Percentiles rank a stretch among this genome's conserved stretches.
phyloP scores from a whole-genome alignment of 805 yeast species.

The Hyphopichia homilentoma region DNA sequence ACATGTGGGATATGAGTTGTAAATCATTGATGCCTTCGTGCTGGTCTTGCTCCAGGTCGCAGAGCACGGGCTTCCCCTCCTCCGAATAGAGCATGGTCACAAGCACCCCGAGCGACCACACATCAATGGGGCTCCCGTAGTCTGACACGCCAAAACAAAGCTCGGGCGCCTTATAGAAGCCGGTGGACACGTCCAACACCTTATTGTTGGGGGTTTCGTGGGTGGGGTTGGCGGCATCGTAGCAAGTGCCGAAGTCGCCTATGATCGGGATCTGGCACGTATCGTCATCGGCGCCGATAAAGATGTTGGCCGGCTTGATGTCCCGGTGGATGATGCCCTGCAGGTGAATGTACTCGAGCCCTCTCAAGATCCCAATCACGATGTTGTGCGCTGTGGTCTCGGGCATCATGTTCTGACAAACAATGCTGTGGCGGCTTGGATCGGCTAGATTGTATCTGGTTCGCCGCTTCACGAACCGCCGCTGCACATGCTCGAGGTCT shows the following conservation, averaged over 20 bases:
- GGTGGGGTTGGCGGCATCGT: conserved; percentile 13
- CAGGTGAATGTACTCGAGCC: conserved; percentile 24
- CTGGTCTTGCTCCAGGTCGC: conserved; percentile 28
- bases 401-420: conserved; percentile 8
- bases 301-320: conserved; percentile 35
- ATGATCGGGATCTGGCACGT: conserved; percentile 27
- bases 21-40: conserved; percentile 52
- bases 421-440: conserved; percentile 11
- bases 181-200: conserved; percentile 61
- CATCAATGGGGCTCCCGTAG: conserved; percentile 57
- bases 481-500: conserved; percentile 19
- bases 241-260: conserved; percentile 64
- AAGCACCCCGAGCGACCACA: conserved; percentile 71
- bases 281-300: conserved; percentile 17
- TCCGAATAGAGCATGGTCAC: conserved; percentile 47
- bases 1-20: conserved; percentile 50
- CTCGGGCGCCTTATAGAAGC: conserved; percentile 72
- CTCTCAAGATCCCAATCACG: conserved; percentile 18
- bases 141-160: conserved; percentile 54
- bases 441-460: conserved; percentile 22
- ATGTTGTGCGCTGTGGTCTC: not conserved
- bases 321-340: conserved; percentile 42
- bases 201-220: conserved; percentile 41
- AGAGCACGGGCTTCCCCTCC: conserved; percentile 27
- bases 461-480: conserved; percentile 14